These are phyloP conservation scores for Amphichorda felina DNA, from an alignment of 2,329 filamentous ascomycete genomes.

Conservation along the genomic window DNA sequence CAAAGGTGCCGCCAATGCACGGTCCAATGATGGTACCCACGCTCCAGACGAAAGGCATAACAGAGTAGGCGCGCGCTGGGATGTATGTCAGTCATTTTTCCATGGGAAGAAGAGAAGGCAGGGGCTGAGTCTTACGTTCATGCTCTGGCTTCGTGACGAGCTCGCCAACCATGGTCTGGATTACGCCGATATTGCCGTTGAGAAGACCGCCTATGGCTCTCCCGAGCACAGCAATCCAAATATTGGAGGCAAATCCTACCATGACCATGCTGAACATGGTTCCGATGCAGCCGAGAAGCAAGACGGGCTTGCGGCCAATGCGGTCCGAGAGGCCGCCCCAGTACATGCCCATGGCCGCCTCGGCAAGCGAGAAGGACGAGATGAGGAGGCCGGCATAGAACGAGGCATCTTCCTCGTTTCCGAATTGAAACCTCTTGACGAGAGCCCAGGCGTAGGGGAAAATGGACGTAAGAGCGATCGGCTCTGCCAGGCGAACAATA, in stretches of 20 bases:
- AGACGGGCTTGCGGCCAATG: slow-evolving; percentile 73
- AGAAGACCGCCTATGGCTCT: slow-evolving; percentile 69
- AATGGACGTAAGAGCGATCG: slow-evolving; percentile 85
- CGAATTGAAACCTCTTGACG: slow-evolving; percentile 64
- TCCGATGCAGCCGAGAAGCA: slow-evolving; percentile 69
- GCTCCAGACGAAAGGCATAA: slow-evolving; percentile 93
- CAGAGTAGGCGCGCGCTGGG: slow-evolving; percentile 68
- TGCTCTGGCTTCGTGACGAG: slow-evolving; percentile 73
- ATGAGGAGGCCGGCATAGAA: slow-evolving; percentile 85
- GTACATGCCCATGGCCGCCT: slow-evolving; percentile 75
- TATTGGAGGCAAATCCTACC: slow-evolving; percentile 72
- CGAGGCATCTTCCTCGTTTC: slow-evolving; percentile 62
- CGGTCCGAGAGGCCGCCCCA: slow-evolving; percentile 79
- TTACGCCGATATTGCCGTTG: slow-evolving; percentile 85
- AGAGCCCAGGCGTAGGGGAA: slow-evolving; percentile 86
- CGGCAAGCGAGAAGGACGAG: slow-evolving; percentile 71
- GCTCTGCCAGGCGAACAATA: slow-evolving; percentile 85
- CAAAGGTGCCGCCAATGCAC: slow-evolving; percentile 77
- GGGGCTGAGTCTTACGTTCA: slow-evolving; percentile 76
- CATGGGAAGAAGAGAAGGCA: slow-evolving; percentile 4
- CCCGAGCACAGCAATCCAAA: slow-evolving; percentile 71
- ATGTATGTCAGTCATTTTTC: slow-evolving; percentile 8
- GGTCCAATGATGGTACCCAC: slow-evolving; percentile 84
- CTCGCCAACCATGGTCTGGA: slow-evolving; percentile 89
- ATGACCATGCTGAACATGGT: slow-evolving; percentile 75